phyloP scores from a whole-genome alignment of 176 grass and related monocot genomes.

The Rhynchospora pubera region DNA sequence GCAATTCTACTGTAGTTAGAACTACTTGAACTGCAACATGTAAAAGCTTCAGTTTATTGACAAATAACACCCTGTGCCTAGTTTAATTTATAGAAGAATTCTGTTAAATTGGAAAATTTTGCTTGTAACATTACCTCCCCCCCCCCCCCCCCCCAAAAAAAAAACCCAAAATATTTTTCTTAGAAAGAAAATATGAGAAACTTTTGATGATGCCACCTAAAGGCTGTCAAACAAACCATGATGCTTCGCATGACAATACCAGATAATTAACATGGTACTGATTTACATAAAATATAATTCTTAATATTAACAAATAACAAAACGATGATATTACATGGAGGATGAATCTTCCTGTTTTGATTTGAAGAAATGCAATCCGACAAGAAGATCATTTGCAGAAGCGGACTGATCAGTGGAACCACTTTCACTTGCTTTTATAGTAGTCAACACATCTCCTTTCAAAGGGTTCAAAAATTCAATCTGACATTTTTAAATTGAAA shows the following conservation, averaged over 20 bases:
- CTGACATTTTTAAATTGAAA: conserved; percentile 29
- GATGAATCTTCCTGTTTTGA: conserved; percentile 36
- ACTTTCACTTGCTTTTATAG: conserved; percentile 25
- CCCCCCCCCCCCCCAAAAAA: no score
- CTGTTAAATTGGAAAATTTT: not conserved
- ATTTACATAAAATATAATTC: not conserved
- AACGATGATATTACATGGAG: conserved; percentile 34
- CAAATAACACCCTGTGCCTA: not conserved
- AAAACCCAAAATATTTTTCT: not conserved
- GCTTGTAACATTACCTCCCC: not conserved
- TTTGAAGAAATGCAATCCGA: conserved; percentile 67
- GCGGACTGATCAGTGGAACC: not conserved
- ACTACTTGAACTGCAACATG: not conserved
- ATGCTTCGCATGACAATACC: not conserved
- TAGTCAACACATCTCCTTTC: conserved; percentile 53
- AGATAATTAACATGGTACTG: not conserved
- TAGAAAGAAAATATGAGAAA: not conserved
- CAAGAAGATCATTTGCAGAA: conserved; percentile 35
- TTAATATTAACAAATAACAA: not conserved
- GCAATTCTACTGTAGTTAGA: not conserved
- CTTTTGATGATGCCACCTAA: not conserved
- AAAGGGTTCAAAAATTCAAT: conserved; percentile 82
- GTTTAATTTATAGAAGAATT: not conserved
- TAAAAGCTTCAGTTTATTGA: not conserved
- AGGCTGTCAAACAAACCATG: not conserved